Conservation (phyloP, 2,329 filamentous ascomycete species). For the Juglanconis sp. region DNA sequence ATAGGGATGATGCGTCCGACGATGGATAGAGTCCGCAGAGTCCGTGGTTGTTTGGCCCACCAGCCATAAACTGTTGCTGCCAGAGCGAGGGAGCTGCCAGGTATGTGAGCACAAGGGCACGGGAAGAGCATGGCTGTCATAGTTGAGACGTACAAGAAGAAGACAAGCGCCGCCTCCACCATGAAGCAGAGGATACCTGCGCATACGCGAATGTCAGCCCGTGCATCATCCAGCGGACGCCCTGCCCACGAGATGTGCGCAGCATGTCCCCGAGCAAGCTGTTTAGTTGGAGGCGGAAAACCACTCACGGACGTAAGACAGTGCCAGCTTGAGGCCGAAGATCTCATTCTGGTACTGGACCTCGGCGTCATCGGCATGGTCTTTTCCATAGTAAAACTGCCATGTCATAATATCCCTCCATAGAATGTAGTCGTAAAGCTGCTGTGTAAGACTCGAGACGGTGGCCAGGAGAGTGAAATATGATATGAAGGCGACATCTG, state of each 20-base stretch:
- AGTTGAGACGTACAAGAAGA: conserved; percentile 11
- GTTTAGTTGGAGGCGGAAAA: background rate
- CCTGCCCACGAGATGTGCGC: background rate
- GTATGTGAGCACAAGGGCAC: background rate
- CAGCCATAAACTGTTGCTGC: conserved; percentile 15
- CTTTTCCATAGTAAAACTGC: conserved; percentile 12
- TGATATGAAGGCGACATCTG: conserved; percentile 16
- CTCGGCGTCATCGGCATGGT: conserved; percentile 7
- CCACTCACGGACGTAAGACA: conserved; percentile 12
- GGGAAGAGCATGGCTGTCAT: background rate
- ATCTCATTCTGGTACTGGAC: conserved; percentile 15
- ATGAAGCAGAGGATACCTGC: conserved; percentile 9
- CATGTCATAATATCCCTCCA: conserved; percentile 12
- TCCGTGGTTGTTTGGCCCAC: conserved; percentile 9
- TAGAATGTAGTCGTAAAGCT: conserved; percentile 13
- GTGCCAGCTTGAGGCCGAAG: conserved; percentile 11
- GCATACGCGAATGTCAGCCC: background rate
- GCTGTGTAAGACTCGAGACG: conserved; percentile 8
- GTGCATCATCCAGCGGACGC: background rate
- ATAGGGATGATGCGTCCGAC: conserved; percentile 7
- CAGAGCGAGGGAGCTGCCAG: conserved; percentile 6
- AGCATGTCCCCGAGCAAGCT: background rate
- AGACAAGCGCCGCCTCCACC: conserved; percentile 12
- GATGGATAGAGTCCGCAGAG: conserved; percentile 1
- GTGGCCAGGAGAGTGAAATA: conserved; percentile 16